Conservation (phyloP, 1,139 yeast genomes). For the Meyerozyma athensensis region DNA sequence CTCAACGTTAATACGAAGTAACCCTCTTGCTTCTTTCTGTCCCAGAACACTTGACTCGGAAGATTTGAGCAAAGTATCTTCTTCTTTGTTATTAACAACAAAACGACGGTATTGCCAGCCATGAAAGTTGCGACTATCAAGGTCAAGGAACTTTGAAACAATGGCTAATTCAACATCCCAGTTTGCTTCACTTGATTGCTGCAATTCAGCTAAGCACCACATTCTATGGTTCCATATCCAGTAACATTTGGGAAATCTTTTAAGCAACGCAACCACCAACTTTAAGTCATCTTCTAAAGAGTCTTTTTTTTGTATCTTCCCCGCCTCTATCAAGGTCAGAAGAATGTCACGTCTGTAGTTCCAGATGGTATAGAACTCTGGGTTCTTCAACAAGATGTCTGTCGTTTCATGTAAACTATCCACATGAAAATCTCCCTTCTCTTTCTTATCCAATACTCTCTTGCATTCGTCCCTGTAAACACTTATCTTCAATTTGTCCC, state of each 20-base stretch:
- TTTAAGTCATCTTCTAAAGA: slow-evolving; percentile 56
- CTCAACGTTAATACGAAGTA: slow-evolving; percentile 25
- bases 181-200: slow-evolving; percentile 39
- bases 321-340: slow-evolving; percentile 21
- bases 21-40: slow-evolving; percentile 11
- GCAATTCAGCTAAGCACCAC: slow-evolving; percentile 68
- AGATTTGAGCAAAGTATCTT: slow-evolving; percentile 11
- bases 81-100: slow-evolving; percentile 52
- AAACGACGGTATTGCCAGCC: slow-evolving; percentile 94
- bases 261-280: slow-evolving; percentile 56
- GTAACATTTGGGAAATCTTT: slow-evolving; percentile 77
- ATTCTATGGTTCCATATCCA: slow-evolving; percentile 96
- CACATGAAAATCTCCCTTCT: slow-evolving; percentile 24
- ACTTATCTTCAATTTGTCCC: slow-evolving; percentile 50
- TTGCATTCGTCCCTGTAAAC: slow-evolving; percentile 47
- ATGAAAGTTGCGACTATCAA: slow-evolving; percentile 83
- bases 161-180: slow-evolving; percentile 70
- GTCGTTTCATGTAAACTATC: slow-evolving; percentile 47
- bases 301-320: slow-evolving; percentile 19
- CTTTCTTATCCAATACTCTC: slow-evolving; percentile 36
- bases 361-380: slow-evolving; percentile 90
- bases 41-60: neutral
- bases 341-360: slow-evolving; percentile 76
- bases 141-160: slow-evolving; percentile 60
- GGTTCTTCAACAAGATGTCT: slow-evolving; percentile 58